These are phyloP conservation scores for Crepidotus variabilis DNA, from an alignment of 768 basidiomycete genomes.

Conservation along the genomic window DNA sequence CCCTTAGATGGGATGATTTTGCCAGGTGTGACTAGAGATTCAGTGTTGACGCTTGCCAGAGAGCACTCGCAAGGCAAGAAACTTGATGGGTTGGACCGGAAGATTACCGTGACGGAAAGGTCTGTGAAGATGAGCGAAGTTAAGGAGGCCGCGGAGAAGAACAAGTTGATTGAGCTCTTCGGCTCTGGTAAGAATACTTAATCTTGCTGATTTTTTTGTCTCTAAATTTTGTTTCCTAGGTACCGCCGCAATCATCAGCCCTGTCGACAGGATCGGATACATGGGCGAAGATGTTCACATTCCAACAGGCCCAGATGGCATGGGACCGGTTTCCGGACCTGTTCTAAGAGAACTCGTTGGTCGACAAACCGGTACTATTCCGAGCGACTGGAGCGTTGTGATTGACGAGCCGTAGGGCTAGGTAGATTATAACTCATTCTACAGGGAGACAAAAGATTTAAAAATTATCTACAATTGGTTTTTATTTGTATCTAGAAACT, in stretches of 20 bases:
- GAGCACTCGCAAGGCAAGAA: constrained; percentile 52
- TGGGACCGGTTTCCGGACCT: constrained; percentile 75
- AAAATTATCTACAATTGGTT: too few species aligned
- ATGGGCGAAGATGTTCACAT: constrained; percentile 59
- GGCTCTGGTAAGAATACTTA: constrained; percentile 55
- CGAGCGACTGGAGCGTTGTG: constrained; percentile 75
- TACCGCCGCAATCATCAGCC: constrained; percentile 74
- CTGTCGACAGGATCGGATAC: constrained; percentile 72
- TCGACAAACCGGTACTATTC: constrained; percentile 75
- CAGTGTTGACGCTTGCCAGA: constrained; percentile 67
- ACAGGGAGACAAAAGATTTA: not conserved
- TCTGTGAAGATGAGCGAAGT: constrained; percentile 76
- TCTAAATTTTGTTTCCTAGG: constrained; percentile 39
- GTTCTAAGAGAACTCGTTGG: constrained; percentile 72
- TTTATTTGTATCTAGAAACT: too few species aligned
- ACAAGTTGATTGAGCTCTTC: constrained; percentile 76
- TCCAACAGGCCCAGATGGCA: constrained; percentile 65
- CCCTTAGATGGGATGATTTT: constrained; percentile 90
- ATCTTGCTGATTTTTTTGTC: not conserved
- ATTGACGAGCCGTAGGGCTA: constrained; percentile 15
- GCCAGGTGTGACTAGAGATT: constrained; percentile 88
- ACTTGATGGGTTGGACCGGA: constrained; percentile 48
- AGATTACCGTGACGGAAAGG: constrained; percentile 62
- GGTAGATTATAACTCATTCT: not conserved
- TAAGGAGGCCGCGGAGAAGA: constrained; percentile 51